Evolutionary conservation across 305 asterid genomes (phyloP).

Genomic region (Rubia peregrina): DNA sequence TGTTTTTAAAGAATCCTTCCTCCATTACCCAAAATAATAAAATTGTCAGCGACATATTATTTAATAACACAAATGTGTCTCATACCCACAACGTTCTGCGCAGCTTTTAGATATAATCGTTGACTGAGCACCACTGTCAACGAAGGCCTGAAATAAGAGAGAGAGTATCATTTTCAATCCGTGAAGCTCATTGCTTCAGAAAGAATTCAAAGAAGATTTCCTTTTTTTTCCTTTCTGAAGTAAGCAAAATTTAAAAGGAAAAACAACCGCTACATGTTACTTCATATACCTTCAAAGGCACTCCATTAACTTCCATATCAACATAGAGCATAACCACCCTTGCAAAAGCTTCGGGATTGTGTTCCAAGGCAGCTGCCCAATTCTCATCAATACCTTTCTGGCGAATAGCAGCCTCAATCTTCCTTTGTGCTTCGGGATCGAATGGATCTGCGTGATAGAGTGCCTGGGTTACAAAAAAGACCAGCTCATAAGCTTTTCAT

Average conservation of each 20-base stretch:
- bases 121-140: slow-evolving; percentile 99
- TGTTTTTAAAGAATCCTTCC: not conserved
- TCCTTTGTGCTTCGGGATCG: slow-evolving; percentile 94
- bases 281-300: slow-evolving; percentile 67
- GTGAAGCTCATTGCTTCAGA: not conserved
- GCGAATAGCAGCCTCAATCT: slow-evolving; percentile 86
- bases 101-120: slow-evolving; percentile 94
- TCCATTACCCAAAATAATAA: not conserved
- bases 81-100: slow-evolving; percentile 94
- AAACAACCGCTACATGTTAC: not conserved
- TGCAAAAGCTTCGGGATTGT: slow-evolving; percentile 96
- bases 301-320: slow-evolving; percentile 98
- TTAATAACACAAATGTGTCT: not conserved
- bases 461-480: slow-evolving; percentile 40
- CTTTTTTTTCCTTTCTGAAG: not conserved
- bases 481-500: slow-evolving; percentile 9
- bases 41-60: not conserved
- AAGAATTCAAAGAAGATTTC: not conserved
- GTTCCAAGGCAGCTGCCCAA: slow-evolving; percentile 91
- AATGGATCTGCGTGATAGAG: slow-evolving; percentile 94
- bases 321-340: slow-evolving; percentile 99
- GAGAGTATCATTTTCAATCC: slow-evolving; percentile 8
- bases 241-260: not conserved
- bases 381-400: slow-evolving; percentile 99
- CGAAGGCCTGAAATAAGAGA: slow-evolving; percentile 78